Evolutionary conservation across 805 yeast genomes (phyloP), one percentile per base, ranked within the genome.

Genomic region (Candida sanyiensis): DNA sequence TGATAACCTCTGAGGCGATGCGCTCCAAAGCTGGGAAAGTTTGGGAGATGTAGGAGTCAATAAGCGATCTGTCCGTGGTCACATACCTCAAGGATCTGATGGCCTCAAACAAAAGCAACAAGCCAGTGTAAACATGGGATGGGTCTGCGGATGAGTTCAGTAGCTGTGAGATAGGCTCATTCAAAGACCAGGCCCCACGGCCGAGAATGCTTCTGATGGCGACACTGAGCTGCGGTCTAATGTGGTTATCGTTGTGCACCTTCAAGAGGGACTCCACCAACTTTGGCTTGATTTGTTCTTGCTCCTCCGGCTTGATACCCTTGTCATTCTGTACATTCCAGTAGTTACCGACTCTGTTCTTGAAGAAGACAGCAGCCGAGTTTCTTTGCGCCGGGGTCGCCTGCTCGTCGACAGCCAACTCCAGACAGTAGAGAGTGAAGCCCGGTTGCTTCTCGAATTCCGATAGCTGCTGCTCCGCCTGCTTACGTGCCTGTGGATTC

Each of bases 361-460:
- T 83, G 58, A 81, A 74, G 54, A 75, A 80, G 6, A 83, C 81
- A 0, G 83, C 80, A 6, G 82, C 70, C 10, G 85, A 80, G 43
- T 73, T 63, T 43, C 77, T 67, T 36, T 76, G 68, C 10, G 66
- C 64, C 6, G 50, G 44, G 5, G 74, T 62, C 22, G 66, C 60
- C 4, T 64, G 58, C 3, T 56, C 56, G 47, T 77, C 80, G 8
- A 62, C 56, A 11, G 73, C 65, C 33, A 77, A 60, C 28, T 70
- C 73, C 21, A 78, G 59, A 33, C 77, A 62, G 51, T 73, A 74
- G 11, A 69, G 63, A 1, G 81, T 72, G 56, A 77, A 76, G 3
- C 83, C 83, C 1, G 73, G 69, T 44, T 72, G 74, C 44, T 69
- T 70, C 52, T 75, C 82, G 44, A 63, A 72, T 28, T 64, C 67